A percentile compares a stretch with the other conserved stretches of the same genome.
These are phyloP conservation scores for Byssothecium circinans DNA, from an alignment of 2,329 filamentous ascomycete species.

Conservation along the genomic window DNA sequence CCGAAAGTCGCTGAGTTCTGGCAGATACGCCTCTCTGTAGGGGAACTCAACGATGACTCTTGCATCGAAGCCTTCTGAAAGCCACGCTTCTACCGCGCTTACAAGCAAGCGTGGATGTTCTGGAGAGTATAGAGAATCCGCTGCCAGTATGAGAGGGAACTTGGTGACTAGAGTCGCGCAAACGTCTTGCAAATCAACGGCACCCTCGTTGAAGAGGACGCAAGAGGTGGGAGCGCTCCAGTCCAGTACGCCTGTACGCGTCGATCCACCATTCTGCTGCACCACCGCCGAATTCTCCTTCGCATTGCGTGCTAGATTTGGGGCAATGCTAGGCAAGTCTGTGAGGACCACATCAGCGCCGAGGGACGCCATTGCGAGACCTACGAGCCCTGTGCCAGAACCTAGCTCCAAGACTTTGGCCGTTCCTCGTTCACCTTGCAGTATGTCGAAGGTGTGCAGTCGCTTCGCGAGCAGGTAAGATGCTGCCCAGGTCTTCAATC, in stretches of 20 bases:
- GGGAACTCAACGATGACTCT: conserved; percentile 81
- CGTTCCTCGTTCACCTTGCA: conserved; percentile 3
- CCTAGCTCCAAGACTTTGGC: conserved; percentile 72
- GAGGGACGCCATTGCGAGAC: conserved; percentile 79
- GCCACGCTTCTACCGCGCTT: conserved; percentile 67
- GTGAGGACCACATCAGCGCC: conserved; percentile 70
- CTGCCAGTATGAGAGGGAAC: conserved; percentile 70
- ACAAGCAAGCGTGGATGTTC: conserved; percentile 77
- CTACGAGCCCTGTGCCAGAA: conserved; percentile 87
- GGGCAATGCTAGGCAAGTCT: conserved; percentile 80
- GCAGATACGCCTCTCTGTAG: conserved; percentile 68
- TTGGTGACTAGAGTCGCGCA: conserved; percentile 18
- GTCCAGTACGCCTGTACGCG: conserved; percentile 69
- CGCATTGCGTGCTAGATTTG: conserved; percentile 77
- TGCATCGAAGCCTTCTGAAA: conserved; percentile 59
- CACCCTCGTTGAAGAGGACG: conserved; percentile 15
- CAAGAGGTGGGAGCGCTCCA: conserved; percentile 66
- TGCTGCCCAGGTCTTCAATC: conserved; percentile 94
- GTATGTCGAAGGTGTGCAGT: conserved; percentile 50
- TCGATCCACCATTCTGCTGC: conserved; percentile 56
- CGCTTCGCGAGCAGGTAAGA: conserved; percentile 81
- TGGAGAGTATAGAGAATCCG: conserved; percentile 85
- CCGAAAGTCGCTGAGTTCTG: conserved; percentile 66
- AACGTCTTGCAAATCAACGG: conserved; percentile 4
- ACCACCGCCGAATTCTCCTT: conserved; percentile 63